phyloP scores from a whole-genome alignment of 306 rosid species.

The Lathyrus oleraceus region DNA sequence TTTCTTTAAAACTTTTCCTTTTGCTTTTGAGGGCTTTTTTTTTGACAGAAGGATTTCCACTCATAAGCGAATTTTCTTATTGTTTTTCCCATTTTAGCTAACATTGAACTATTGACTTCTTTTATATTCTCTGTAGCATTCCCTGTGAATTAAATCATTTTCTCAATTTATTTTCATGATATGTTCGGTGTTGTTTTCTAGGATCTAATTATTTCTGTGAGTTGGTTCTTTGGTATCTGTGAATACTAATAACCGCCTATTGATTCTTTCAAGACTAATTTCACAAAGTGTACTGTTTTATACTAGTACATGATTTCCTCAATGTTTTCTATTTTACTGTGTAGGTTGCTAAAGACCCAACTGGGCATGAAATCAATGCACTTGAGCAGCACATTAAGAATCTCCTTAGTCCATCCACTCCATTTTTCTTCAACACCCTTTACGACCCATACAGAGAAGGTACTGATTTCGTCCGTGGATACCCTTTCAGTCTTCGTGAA shows the following conservation, averaged over 20 bases:
- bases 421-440: slow-evolving; percentile 81
- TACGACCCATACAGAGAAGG: slow-evolving; percentile 88
- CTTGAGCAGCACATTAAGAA: slow-evolving; percentile 92
- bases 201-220: neutral
- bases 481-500: slow-evolving; percentile 82
- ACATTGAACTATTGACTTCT: neutral
- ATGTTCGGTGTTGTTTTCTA: neutral
- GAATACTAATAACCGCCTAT: neutral
- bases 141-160: neutral
- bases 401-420: slow-evolving; percentile 69
- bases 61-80: slow-evolving; percentile 16
- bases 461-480: slow-evolving; percentile 86
- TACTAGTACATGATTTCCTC: slow-evolving; percentile 19
- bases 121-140: neutral
- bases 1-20: neutral
- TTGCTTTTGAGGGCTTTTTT: neutral
- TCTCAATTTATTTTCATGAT: neutral
- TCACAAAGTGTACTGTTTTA: neutral
- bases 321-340: slow-evolving; percentile 20
- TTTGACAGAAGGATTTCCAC: neutral
- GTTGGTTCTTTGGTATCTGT: neutral
- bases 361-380: slow-evolving; percentile 78
- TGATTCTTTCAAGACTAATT: neutral
- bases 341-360: slow-evolving; percentile 86
- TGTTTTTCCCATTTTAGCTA: slow-evolving; percentile 1